A percentile compares a stretch with the other conserved stretches of the same genome.
These are phyloP conservation scores for Solanum pimpinellifolium DNA, from an alignment of 257 asterid genomes.

Conservation along the genomic window DNA sequence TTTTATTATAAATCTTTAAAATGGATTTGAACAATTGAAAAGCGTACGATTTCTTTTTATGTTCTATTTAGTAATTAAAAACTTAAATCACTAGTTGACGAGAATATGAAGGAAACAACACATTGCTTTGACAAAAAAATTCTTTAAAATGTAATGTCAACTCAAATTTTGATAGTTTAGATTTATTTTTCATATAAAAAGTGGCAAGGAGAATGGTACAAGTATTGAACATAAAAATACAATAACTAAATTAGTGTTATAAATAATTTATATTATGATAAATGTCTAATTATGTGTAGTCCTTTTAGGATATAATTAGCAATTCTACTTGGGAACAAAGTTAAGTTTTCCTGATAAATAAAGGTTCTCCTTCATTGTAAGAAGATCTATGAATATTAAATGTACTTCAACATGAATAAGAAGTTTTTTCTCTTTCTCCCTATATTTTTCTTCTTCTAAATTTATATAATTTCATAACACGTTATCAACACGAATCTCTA, in stretches of 20 bases:
- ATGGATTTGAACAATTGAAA: neutral
- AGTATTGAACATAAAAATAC: neutral
- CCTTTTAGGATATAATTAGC: no score
- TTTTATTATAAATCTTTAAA: neutral
- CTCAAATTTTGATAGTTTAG: neutral
- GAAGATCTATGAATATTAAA: no score
- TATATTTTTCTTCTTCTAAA: no score
- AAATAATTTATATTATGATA: no score
- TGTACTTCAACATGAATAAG: no score
- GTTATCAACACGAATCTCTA: no score
- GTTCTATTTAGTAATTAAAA: neutral
- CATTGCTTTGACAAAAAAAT: neutral
- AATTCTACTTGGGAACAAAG: no score
- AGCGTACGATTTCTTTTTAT: neutral
- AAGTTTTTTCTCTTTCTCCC: no score
- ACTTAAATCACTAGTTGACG: neutral
- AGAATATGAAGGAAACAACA: neutral
- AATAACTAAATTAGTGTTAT: neutral
- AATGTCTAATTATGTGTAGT: no score
- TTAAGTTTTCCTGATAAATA: no score
- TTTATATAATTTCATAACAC: no score
- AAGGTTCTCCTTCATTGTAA: no score
- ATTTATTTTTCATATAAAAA: neutral
- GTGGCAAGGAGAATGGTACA: neutral
- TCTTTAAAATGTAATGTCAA: neutral